These are phyloP conservation scores for Trichoderma pleuroti DNA, from an alignment of 2,329 filamentous ascomycete species.

Conservation along the genomic window DNA sequence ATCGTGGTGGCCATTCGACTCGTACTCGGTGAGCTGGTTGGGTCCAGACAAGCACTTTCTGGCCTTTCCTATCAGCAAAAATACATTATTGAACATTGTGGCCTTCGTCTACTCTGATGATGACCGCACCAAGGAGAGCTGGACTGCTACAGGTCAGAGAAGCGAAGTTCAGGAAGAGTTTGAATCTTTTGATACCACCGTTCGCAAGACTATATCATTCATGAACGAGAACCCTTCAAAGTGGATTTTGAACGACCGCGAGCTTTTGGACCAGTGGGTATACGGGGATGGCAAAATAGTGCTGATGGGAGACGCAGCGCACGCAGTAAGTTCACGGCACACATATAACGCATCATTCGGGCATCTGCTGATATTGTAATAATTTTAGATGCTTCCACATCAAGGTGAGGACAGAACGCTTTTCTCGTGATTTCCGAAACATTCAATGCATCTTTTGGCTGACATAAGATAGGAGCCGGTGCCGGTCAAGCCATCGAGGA, in stretches of 20 bases:
- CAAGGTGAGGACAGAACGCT: not conserved
- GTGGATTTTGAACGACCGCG: conserved; percentile 10
- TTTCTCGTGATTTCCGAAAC: not conserved
- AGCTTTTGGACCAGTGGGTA: conserved; percentile 8
- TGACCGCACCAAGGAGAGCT: conserved; percentile 9
- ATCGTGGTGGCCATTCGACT: conserved; percentile 4
- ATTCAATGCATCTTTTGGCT: not conserved
- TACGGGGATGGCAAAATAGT: conserved; percentile 6
- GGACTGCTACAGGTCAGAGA: not conserved
- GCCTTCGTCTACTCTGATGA: conserved; percentile 13
- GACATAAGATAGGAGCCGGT: conserved; percentile 36
- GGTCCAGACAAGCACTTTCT: conserved; percentile 12
- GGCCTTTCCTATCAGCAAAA: conserved; percentile 10
- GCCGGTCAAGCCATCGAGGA: conserved; percentile 41
- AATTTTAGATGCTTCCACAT: conserved; percentile 10
- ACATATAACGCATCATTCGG: not conserved
- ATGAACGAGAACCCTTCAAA: conserved; percentile 13
- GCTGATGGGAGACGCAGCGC: conserved; percentile 44
- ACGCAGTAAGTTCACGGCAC: conserved; percentile 41
- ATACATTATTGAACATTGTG: not conserved
- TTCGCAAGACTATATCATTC: conserved; percentile 7
- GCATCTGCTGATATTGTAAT: not conserved
- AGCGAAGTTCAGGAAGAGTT: conserved; percentile 11
- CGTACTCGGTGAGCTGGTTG: conserved; percentile 2
- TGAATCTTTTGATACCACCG: not conserved